Base-by-base conservation (phyloP, 495 filamentous ascomycete species). In the Penicillium nucicola region DNA sequence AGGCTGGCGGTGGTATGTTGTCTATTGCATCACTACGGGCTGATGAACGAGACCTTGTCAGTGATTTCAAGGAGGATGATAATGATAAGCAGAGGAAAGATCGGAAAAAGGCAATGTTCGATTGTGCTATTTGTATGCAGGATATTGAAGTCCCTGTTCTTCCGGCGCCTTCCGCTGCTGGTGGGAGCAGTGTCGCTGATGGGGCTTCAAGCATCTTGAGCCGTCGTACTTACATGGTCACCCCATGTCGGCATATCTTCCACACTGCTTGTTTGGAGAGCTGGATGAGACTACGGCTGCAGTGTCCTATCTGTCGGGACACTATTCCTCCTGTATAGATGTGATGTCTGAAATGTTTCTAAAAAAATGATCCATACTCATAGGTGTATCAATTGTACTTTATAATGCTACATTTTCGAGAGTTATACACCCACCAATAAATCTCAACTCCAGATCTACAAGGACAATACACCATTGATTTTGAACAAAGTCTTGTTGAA, bases 241-340 rank as follows among this genome's bases (percentile, higher is more conserved):
- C 93, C 45, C 92, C 93, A 30, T 98, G 93, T 65, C 78, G 90
- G 45, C 93, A 98, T 73, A 92, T 96, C 19, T 98, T 97, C 64
- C 93, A 98, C 64, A 95, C 87, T 39, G 75, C 81, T 42, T 98
- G 93, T 64, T 74, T 98, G 60, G 92, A 97, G 68, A 92, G 90
- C 31, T 97, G 93, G 93, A 95, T 97, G 87, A 79, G 85, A 59
- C 89, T 92, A 63, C 74, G 93, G 47, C 67, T 98, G 62, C 89
- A 93, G 70, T 98, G 93, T 76, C 93, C 93, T 5, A 96, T 96
- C 57, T 98, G 93, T 72, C 81, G 93, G 60, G 92, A 97, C 72
- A 82, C 84, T 55, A 69, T 96, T 56, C 90, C 90, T 46, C 88
- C 91, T 47, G 70, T 96, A 62, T 96, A 77, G 44, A 28, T 46